Conservation (phyloP, 2,329 filamentous ascomycete genomes). For the Curvularia verruculosa region DNA sequence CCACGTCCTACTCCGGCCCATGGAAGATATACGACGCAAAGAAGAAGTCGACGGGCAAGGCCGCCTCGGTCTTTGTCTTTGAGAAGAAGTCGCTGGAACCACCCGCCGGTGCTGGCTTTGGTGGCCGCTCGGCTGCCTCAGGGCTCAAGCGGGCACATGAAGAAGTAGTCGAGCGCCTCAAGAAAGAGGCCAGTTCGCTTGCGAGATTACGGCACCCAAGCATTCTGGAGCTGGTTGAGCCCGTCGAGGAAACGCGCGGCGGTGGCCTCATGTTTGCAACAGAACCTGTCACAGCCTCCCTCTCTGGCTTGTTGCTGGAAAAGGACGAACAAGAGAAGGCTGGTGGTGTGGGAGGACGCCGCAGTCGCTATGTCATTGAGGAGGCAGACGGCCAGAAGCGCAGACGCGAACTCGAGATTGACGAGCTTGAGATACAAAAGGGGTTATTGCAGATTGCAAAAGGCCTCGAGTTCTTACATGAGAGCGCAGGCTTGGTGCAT, state of each 20-base stretch:
- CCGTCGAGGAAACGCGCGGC: slow-evolving; percentile 89
- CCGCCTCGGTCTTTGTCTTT: slow-evolving; percentile 92
- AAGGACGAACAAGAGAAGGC: slow-evolving; percentile 85
- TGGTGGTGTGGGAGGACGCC: slow-evolving; percentile 70
- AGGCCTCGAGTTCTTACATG: slow-evolving; percentile 91
- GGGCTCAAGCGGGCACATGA: slow-evolving; percentile 82
- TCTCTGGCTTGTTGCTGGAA: slow-evolving; percentile 79
- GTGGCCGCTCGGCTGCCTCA: slow-evolving; percentile 63
- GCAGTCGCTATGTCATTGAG: slow-evolving; percentile 81
- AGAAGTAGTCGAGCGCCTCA: slow-evolving; percentile 87
- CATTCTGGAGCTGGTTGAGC: slow-evolving; percentile 89
- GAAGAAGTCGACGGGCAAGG: slow-evolving; percentile 90
- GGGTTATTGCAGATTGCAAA: slow-evolving; percentile 91
- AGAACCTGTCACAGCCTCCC: slow-evolving; percentile 86
- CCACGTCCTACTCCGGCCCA: slow-evolving; percentile 81
- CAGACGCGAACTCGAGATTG: slow-evolving; percentile 85
- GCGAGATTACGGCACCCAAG: slow-evolving; percentile 89
- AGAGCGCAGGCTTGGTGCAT: slow-evolving; percentile 92
- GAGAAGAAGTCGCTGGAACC: slow-evolving; percentile 85
- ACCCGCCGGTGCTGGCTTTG: slow-evolving; percentile 64
- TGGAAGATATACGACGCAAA: slow-evolving; percentile 99
- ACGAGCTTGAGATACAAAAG: slow-evolving; percentile 97
- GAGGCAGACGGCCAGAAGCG: slow-evolving; percentile 73
- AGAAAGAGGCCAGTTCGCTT: slow-evolving; percentile 87
- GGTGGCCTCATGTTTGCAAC: slow-evolving; percentile 96